Conservation (phyloP, 192 early-diverging fungal species). For the Glomus cerebriforme region DNA sequence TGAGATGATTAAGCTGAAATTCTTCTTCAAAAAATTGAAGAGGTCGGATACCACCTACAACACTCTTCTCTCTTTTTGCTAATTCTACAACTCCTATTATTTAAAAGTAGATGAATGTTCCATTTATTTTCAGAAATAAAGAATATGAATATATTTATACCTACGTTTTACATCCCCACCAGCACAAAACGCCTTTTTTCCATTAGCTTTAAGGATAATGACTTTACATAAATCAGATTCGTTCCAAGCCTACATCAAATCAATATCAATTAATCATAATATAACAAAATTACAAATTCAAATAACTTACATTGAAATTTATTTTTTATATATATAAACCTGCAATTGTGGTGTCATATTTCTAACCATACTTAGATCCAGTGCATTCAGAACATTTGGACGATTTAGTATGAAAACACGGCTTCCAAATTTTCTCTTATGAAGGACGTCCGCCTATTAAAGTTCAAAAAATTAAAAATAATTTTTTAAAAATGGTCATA, state of each 20-base stretch:
- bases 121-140: not conserved
- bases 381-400: conserved; percentile 81
- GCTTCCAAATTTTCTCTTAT: conserved; percentile 51
- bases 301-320: too few species aligned
- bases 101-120: not conserved
- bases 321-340: conserved; percentile 44
- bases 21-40: conserved; percentile 89
- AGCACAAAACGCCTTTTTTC: conserved; percentile 85
- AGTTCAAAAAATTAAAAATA: not conserved
- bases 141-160: not conserved
- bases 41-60: conserved; percentile 45
- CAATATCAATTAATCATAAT: not conserved
- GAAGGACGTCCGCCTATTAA: conserved; percentile 50
- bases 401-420: conserved; percentile 77
- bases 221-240: conserved; percentile 85
- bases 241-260: conserved; percentile 71
- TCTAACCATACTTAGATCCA: conserved; percentile 83
- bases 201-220: conserved; percentile 78
- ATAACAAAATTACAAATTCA: not conserved
- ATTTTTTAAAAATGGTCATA: not conserved
- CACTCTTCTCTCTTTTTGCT: conserved; percentile 52
- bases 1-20: conserved; percentile 90
- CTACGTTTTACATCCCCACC: conserved; percentile 78
- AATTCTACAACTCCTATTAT: conserved; percentile 13
- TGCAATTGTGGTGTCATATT: conserved; percentile 78